Conservation (phyloP, 768 basidiomycete genomes). For the Trichaptum fuscoviolaceum region DNA sequence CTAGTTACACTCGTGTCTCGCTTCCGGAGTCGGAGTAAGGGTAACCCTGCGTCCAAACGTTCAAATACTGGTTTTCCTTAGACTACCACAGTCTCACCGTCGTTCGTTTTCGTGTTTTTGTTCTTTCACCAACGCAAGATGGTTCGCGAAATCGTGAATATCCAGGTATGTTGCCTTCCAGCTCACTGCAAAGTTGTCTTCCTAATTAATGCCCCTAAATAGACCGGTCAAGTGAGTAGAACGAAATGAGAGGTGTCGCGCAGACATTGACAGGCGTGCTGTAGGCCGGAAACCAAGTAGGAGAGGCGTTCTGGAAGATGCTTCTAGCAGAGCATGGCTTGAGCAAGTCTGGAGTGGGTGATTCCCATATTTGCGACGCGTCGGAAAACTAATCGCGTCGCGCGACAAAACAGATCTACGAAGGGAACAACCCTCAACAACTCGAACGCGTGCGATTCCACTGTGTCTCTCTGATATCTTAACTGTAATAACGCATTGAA, state of each 20-base stretch:
- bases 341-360: constrained; percentile 59
- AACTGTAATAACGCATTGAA: neutral
- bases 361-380: neutral
- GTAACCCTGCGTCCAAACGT: neutral
- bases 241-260: neutral
- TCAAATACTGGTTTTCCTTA: neutral
- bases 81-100: neutral
- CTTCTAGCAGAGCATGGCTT: constrained; percentile 84
- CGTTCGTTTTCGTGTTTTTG: constrained; percentile 5
- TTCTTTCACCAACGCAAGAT: constrained; percentile 29
- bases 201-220: constrained; percentile 11
- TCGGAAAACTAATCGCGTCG: constrained; percentile 4
- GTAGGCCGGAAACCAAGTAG: constrained; percentile 73
- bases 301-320: constrained; percentile 86
- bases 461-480: neutral
- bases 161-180: constrained; percentile 47
- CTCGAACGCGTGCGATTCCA: constrained; percentile 54
- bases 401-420: constrained; percentile 46
- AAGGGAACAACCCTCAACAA: constrained; percentile 69
- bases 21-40: neutral
- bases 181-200: constrained; percentile 1
- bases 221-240: constrained; percentile 70
- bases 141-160: constrained; percentile 78
- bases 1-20: no score
- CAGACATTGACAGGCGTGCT: constrained; percentile 9